Percentiles rank a stretch among this genome's conserved stretches.
phyloP scores from a whole-genome alignment of 306 rosid species.

The apple (Malus domestica) region DNA sequence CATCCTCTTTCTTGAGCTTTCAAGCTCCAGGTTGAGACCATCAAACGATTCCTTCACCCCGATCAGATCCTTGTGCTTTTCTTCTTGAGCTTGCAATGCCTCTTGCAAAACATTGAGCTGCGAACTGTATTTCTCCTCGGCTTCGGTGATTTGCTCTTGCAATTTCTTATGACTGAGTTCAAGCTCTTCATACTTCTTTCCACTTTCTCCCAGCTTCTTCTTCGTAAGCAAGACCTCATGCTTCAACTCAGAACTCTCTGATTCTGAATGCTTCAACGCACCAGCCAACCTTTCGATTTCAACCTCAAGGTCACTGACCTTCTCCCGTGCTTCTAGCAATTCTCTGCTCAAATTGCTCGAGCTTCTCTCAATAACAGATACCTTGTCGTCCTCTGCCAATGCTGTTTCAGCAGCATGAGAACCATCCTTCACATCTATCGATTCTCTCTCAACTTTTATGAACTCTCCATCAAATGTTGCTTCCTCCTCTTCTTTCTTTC shows the following conservation, averaged over 20 bases:
- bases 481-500: constrained; percentile 81
- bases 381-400: constrained; percentile 29
- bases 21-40: constrained; percentile 49
- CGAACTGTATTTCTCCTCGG: constrained; percentile 49
- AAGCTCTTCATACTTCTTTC: constrained; percentile 49
- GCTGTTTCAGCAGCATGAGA: constrained; percentile 16
- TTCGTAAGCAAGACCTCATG: constrained; percentile 52
- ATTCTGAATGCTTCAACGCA: constrained; percentile 60
- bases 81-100: constrained; percentile 67
- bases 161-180: constrained; percentile 56
- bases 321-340: constrained; percentile 76
- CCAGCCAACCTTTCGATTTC: constrained; percentile 58
- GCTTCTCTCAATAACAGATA: constrained; percentile 42
- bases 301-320: constrained; percentile 59
- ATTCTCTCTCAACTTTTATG: constrained; percentile 87
- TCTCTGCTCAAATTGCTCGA: constrained; percentile 60
- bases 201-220: constrained; percentile 59
- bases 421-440: constrained; percentile 37
- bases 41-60: constrained; percentile 69
- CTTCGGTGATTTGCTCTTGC: constrained; percentile 56
- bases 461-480: constrained; percentile 80
- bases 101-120: constrained; percentile 57
- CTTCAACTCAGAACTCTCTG: constrained; percentile 64
- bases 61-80: constrained; percentile 53
- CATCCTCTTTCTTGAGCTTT: constrained; percentile 55